Percentiles rank a stretch among this genome's conserved stretches.
phyloP scores from a whole-genome alignment of 768 basidiomycete species.

The Lactifluus volemus region DNA sequence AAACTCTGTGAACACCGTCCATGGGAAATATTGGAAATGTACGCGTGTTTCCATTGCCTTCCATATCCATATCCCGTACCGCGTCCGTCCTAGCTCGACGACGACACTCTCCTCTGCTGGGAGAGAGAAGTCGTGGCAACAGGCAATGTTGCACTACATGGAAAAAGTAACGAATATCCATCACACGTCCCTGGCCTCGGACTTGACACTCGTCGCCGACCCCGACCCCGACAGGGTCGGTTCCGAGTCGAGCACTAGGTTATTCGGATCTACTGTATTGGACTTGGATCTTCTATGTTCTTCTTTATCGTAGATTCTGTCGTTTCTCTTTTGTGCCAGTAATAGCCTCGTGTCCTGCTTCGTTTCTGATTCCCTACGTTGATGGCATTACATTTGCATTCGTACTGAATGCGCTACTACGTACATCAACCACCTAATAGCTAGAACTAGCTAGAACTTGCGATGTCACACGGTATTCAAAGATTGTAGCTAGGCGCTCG shows the following conservation, averaged over 20 bases:
- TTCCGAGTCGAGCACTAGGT: slow-evolving; percentile 15
- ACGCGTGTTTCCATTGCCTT: slow-evolving; percentile 79
- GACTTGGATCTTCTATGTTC: too few relatives aligned
- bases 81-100: slow-evolving; percentile 66
- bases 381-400: too few relatives aligned
- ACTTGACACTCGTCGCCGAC: background rate
- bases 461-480: too few relatives aligned
- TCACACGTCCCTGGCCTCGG: slow-evolving; percentile 33
- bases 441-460: too few relatives aligned
- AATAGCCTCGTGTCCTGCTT: too few relatives aligned
- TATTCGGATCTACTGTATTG: too few relatives aligned
- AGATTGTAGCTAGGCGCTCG: too few relatives aligned
- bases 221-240: background rate
- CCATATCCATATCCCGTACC: slow-evolving; percentile 85
- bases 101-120: slow-evolving; percentile 31
- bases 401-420: too few relatives aligned
- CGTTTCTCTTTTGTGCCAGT: too few relatives aligned
- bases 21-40: background rate
- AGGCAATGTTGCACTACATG: slow-evolving; percentile 21
- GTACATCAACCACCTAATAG: too few relatives aligned
- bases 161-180: slow-evolving; percentile 51
- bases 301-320: too few relatives aligned
- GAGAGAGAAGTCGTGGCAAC: slow-evolving; percentile 7
- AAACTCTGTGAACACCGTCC: slow-evolving; percentile 46
- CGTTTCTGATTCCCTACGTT: too few relatives aligned